Conservation (phyloP, 2,329 filamentous ascomycete species). For the Harringtonia aguacate region DNA sequence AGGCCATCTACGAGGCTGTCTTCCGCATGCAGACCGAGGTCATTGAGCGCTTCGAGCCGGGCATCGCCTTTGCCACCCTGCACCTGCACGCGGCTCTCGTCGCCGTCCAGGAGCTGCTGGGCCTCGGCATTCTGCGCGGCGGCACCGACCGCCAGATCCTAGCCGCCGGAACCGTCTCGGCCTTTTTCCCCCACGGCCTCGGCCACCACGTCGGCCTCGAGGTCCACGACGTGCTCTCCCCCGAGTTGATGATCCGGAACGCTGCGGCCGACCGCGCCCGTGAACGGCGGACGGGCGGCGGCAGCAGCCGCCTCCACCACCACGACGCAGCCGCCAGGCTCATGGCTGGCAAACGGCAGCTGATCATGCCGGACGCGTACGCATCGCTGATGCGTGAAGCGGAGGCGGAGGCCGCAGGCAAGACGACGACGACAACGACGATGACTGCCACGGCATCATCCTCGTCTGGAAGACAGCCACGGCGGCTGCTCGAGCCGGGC, state of each 20-base stretch:
- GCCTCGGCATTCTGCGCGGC: constrained; percentile 60
- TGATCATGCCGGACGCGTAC: constrained; percentile 26
- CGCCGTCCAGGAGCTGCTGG: constrained; percentile 58
- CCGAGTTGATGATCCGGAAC: constrained; percentile 20
- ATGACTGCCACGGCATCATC: neutral
- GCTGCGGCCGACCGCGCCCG: too few species aligned
- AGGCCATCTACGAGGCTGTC: constrained; percentile 67
- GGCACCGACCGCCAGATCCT: constrained; percentile 44
- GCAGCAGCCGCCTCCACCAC: neutral
- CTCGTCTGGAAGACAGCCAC: neutral
- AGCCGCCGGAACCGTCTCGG: constrained; percentile 40
- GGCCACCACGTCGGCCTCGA: constrained; percentile 58
- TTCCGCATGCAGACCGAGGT: constrained; percentile 70
- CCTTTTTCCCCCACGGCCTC: constrained; percentile 57
- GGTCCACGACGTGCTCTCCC: constrained; percentile 47
- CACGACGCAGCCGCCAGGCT: constrained; percentile 3
- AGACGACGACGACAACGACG: neutral
- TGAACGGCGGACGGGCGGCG: neutral
- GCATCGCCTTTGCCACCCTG: constrained; percentile 59
- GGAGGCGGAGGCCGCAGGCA: constrained; percentile 2
- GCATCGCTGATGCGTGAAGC: constrained; percentile 16
- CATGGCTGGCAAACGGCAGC: constrained; percentile 28
- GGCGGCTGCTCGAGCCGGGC: constrained; percentile 35
- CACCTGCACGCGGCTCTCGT: constrained; percentile 64
- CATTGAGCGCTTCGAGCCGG: constrained; percentile 57